These are phyloP conservation scores for Zelopaecilomyces penicillatus DNA, from an alignment of 2,329 filamentous ascomycete species.

Conservation along the genomic window DNA sequence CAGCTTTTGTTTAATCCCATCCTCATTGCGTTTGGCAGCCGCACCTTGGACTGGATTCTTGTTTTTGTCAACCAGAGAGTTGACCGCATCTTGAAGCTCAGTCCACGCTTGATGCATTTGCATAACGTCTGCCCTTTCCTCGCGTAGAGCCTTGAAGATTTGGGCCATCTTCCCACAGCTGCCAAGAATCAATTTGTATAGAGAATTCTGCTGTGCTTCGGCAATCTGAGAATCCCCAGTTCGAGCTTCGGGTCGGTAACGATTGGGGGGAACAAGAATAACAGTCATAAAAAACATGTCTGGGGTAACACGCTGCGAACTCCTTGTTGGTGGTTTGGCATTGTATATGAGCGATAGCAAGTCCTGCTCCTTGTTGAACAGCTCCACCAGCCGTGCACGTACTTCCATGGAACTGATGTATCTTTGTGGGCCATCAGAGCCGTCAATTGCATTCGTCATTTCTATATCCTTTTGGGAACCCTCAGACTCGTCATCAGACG, in stretches of 20 bases:
- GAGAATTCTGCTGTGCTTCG: slow-evolving; percentile 79
- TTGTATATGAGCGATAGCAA: slow-evolving; percentile 79
- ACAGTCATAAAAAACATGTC: slow-evolving; percentile 93
- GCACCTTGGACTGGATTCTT: slow-evolving; percentile 74
- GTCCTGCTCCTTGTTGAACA: slow-evolving; percentile 84
- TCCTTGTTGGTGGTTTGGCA: slow-evolving; percentile 56
- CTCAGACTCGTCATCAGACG: slow-evolving; percentile 33
- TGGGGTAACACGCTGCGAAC: slow-evolving; percentile 50
- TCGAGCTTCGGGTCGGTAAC: slow-evolving; percentile 77
- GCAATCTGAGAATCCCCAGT: slow-evolving; percentile 74
- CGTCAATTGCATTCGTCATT: slow-evolving; percentile 23
- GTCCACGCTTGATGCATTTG: slow-evolving; percentile 78
- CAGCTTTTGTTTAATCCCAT: slow-evolving; percentile 94
- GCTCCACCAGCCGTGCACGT: slow-evolving; percentile 62
- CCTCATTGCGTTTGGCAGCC: slow-evolving; percentile 70
- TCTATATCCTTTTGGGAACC: slow-evolving; percentile 21
- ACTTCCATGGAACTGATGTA: slow-evolving; percentile 82
- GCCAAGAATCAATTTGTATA: slow-evolving; percentile 78
- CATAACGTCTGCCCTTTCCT: slow-evolving; percentile 44
- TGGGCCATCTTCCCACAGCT: slow-evolving; percentile 65
- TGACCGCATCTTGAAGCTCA: slow-evolving; percentile 79
- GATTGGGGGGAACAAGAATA: slow-evolving; percentile 84
- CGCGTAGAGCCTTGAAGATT: slow-evolving; percentile 49
- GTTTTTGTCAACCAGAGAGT: slow-evolving; percentile 84
- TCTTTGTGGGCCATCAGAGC: slow-evolving; percentile 41